Evolutionary conservation across 2,329 filamentous ascomycete species (phyloP), one percentile per base, ranked within the genome.

Genomic region (Pseudocercospora cruenta): DNA sequence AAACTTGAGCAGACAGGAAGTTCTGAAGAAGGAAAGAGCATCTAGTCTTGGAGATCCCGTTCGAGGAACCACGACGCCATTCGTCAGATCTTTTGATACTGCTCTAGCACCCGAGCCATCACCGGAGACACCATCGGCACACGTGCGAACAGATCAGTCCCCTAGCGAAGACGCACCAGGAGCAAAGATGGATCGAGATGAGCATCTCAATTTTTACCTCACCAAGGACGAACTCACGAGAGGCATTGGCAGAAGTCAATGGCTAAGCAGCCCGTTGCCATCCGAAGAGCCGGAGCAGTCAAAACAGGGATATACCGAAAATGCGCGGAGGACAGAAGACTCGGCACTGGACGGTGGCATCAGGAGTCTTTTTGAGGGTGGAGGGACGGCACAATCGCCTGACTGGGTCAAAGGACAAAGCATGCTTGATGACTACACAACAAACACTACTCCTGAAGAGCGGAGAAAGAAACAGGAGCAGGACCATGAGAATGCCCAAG

Each of bases 11-110:
- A 88, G 92, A 60, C 92, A 90, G 74, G 84, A 87, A 68, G 88
- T 88, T 69, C 85, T 98, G 63, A 79, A 87, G 67, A 82, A 87
- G 69, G 83, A 89, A 76, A 88, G 92, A 66, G 83, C 87, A 65
- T 84, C 84, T 55, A 84, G 84, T 54, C 84, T 90, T 70, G 94
- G 94, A 59, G 87, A 96, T 78, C 91, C 93, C 0, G 84, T 99
- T 69, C 86, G 90, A 73, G 95, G 94, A 75, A 84, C 89, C 66
- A 80, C 86, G 43, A 97, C 95, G 16, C 87, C 93, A 31, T 97
- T 97, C 76, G 82, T 97, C 73, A 86, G 92, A 80, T 94, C 92
- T 2, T 89, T 97, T 73, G 90, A 92, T 75, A 87, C 85, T 9
- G 89, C 85, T 22, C 70, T 79, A 4, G 79, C 82, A 0, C 72